Evolutionary conservation across 148 eudicot species (phyloP).

Genomic region (Limonium bicolor): DNA sequence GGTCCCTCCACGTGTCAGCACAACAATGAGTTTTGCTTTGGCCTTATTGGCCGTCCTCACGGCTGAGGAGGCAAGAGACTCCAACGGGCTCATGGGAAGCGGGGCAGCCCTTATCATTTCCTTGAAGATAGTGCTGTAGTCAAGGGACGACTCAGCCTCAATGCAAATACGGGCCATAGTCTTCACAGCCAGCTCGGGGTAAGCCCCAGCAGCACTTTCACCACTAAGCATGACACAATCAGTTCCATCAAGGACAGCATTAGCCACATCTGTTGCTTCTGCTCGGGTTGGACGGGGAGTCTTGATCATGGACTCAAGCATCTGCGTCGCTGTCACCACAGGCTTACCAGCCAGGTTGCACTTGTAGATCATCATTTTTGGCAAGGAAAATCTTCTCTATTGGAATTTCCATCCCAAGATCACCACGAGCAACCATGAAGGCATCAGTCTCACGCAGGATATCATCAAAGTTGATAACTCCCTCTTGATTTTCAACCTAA

Average conservation of each 20-base stretch:
- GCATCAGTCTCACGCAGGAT: slow-evolving; percentile 72
- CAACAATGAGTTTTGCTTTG: slow-evolving; percentile 67
- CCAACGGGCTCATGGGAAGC: slow-evolving; percentile 80
- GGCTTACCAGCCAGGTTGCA: slow-evolving; percentile 72
- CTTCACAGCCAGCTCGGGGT: slow-evolving; percentile 77
- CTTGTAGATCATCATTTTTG: slow-evolving; percentile 81
- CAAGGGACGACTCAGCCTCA: slow-evolving; percentile 73
- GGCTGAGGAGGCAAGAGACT: slow-evolving; percentile 82
- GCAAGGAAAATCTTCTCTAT: slow-evolving; percentile 81
- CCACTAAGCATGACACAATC: slow-evolving; percentile 90
- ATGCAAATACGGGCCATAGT: slow-evolving; percentile 77
- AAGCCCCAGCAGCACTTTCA: slow-evolving; percentile 82
- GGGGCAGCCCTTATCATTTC: slow-evolving; percentile 68
- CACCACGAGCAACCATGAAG: slow-evolving; percentile 92
- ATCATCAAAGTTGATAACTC: slow-evolving; percentile 72
- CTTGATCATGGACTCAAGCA: slow-evolving; percentile 77
- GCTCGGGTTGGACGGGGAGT: slow-evolving; percentile 83
- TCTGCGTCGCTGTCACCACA: slow-evolving; percentile 78
- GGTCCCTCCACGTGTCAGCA: slow-evolving; percentile 77
- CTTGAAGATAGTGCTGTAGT: slow-evolving; percentile 45
- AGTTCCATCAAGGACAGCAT: slow-evolving; percentile 78
- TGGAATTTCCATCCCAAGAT: slow-evolving; percentile 87
- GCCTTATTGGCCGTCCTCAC: slow-evolving; percentile 87
- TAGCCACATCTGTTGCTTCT: slow-evolving; percentile 81
- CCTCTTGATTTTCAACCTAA: slow-evolving; percentile 87